phyloP scores from a whole-genome alignment of 2,329 filamentous ascomycete genomes.

The Monilinia polystroma region DNA sequence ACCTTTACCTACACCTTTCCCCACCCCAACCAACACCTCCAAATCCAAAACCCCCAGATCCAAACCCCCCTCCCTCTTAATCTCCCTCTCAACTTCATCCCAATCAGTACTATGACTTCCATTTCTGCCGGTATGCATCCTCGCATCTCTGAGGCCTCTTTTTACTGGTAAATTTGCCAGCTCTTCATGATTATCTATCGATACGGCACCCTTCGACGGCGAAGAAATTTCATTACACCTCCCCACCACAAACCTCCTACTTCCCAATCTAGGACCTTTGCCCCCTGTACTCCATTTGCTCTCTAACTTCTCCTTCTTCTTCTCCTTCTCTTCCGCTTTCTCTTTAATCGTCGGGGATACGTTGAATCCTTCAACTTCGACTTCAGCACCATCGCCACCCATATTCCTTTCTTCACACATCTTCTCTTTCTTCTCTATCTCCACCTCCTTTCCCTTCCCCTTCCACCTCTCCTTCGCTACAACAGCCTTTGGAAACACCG shows the following conservation, averaged over 20 bases:
- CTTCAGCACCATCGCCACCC: background rate
- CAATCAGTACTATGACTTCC: conserved; percentile 4
- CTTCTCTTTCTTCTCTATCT: background rate
- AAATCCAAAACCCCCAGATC: background rate
- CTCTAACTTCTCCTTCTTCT: too few relatives aligned
- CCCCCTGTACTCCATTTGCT: background rate
- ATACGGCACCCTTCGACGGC: too few relatives aligned
- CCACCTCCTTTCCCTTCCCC: background rate
- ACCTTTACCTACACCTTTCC: background rate
- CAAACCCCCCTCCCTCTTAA: background rate
- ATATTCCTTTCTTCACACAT: background rate
- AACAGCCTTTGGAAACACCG: background rate
- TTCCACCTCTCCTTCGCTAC: background rate
- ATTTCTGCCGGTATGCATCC: conserved; percentile 4
- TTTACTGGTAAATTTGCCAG: background rate
- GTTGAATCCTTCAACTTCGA: background rate
- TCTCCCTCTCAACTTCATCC: background rate
- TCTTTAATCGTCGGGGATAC: background rate
- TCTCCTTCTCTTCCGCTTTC: background rate
- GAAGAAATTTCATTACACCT: background rate
- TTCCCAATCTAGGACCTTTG: background rate
- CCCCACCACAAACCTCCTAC: conserved; percentile 6
- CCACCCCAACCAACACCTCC: background rate
- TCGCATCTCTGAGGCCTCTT: background rate
- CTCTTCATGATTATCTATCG: background rate